phyloP scores from a whole-genome alignment of 164 flowering plant species.

The Annona cherimola region DNA sequence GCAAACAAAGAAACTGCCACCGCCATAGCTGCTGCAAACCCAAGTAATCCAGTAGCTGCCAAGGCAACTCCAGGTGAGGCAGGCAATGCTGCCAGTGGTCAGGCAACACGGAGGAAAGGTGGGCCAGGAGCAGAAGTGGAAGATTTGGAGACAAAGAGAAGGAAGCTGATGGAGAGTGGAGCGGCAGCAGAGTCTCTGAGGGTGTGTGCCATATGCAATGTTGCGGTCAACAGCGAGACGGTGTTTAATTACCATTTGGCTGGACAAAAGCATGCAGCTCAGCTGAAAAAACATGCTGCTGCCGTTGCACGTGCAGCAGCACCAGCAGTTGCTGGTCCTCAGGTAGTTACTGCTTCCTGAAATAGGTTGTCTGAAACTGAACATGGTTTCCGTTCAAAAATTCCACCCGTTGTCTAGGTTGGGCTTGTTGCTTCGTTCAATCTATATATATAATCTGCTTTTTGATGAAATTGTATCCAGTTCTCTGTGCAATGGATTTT shows the following conservation, averaged over 20 bases:
- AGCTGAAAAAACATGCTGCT: conserved; percentile 23
- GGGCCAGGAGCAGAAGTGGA: conserved; percentile 12
- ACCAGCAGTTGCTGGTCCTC: neutral
- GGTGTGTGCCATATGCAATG: conserved; percentile 42
- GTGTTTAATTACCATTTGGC: conserved; percentile 43
- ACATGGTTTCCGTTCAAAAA: too few relatives aligned
- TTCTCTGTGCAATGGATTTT: too few relatives aligned
- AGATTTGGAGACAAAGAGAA: conserved; percentile 47
- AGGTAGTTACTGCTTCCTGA: neutral
- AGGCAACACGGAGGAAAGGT: conserved; percentile 10
- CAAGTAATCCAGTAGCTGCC: conserved; percentile 7
- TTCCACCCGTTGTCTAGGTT: too few relatives aligned
- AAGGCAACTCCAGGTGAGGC: conserved; percentile 8
- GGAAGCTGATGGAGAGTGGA: conserved; percentile 47
- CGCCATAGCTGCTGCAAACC: neutral
- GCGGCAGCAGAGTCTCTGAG: conserved; percentile 43
- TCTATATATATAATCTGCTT: too few relatives aligned
- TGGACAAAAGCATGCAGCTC: conserved; percentile 35
- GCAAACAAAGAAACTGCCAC: neutral
- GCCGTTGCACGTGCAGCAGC: neutral
- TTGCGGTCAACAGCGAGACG: conserved; percentile 51
- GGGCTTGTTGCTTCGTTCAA: too few relatives aligned
- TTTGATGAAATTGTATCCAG: too few relatives aligned
- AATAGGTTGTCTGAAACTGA: neutral
- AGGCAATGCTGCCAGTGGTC: neutral